phyloP scores from a whole-genome alignment of 2,329 filamentous ascomycete genomes.

The Parascedosporium putredinis region DNA sequence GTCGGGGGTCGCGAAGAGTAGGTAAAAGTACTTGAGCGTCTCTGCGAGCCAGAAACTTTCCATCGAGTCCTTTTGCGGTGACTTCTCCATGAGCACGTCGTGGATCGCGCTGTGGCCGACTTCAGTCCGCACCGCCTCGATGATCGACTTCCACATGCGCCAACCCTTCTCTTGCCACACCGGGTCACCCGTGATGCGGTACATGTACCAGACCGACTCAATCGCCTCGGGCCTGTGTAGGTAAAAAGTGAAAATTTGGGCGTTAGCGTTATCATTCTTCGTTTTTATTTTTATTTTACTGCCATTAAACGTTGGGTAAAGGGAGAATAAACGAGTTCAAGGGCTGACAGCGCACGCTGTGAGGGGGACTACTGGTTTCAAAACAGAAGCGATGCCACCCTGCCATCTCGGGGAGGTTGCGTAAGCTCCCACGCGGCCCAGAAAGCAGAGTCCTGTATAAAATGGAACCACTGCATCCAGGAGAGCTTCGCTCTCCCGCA shows the following conservation, averaged over 20 bases:
- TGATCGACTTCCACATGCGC: conserved; percentile 70
- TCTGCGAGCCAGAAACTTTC: conserved; percentile 88
- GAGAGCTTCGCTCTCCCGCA: too few species aligned
- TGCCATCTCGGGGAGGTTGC: neutral
- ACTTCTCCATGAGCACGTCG: conserved; percentile 42
- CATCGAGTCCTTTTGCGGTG: conserved; percentile 51
- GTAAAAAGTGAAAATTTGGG: neutral
- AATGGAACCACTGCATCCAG: conserved; percentile 4
- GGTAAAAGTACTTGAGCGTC: conserved; percentile 86
- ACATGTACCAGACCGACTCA: conserved; percentile 82
- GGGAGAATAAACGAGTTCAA: too few species aligned
- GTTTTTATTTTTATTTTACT: too few species aligned
- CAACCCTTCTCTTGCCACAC: conserved; percentile 73
- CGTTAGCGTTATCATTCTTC: too few species aligned
- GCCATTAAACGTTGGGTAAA: too few species aligned
- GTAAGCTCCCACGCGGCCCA: conserved; percentile 7
- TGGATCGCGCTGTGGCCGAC: conserved; percentile 61
- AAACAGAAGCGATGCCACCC: too few species aligned
- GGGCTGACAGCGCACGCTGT: too few species aligned
- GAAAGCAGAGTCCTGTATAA: too few species aligned
- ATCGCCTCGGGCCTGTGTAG: conserved; percentile 72
- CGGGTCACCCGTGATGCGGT: conserved; percentile 74
- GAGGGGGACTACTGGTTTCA: too few species aligned
- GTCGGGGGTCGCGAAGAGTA: conserved; percentile 61
- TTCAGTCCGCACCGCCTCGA: conserved; percentile 53